A percentile compares a stretch with the other conserved stretches of the same genome.
phyloP scores from a whole-genome alignment of 805 yeast genomes.

The Pichia membranifaciens region DNA sequence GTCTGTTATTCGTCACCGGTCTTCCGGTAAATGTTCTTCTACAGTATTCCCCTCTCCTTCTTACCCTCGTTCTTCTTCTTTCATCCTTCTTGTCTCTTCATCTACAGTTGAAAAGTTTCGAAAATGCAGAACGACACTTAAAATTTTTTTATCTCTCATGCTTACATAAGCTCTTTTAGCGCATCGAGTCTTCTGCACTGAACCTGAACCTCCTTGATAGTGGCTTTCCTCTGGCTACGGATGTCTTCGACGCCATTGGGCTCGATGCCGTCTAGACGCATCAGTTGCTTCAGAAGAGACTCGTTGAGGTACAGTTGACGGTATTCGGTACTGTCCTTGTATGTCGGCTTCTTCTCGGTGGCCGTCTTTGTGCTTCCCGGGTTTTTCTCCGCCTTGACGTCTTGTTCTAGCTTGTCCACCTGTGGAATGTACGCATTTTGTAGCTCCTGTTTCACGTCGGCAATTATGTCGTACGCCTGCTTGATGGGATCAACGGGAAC shows the following conservation, averaged over 20 bases:
- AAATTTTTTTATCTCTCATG: background rate
- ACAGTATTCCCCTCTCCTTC: background rate
- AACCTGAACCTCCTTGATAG: conserved; percentile 55
- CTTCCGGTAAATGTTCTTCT: too few relatives aligned
- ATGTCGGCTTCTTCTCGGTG: conserved; percentile 7
- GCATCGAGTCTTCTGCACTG: conserved; percentile 51
- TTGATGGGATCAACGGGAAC: conserved; percentile 20
- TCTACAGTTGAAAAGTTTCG: conserved; percentile 6
- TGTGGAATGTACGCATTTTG: conserved; percentile 1
- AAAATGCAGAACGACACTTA: too few relatives aligned
- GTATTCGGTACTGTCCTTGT: conserved; percentile 33
- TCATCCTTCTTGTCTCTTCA: conserved; percentile 14
- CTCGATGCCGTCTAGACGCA: conserved; percentile 57
- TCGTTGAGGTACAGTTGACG: conserved; percentile 59
- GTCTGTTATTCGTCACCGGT: background rate
- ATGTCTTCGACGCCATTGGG: conserved; percentile 42
- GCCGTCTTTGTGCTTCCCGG: background rate
- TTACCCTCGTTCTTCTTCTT: background rate
- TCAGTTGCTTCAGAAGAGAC: conserved; percentile 56
- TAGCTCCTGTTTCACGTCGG: background rate
- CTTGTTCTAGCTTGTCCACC: conserved; percentile 7
- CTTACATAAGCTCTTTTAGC: conserved; percentile 12
- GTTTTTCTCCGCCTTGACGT: background rate
- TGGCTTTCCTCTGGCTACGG: conserved; percentile 52
- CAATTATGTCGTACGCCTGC: conserved; percentile 15